Evolutionary conservation across 2,329 filamentous ascomycete genomes (phyloP).

Genomic region (Lachnellula suecica): DNA sequence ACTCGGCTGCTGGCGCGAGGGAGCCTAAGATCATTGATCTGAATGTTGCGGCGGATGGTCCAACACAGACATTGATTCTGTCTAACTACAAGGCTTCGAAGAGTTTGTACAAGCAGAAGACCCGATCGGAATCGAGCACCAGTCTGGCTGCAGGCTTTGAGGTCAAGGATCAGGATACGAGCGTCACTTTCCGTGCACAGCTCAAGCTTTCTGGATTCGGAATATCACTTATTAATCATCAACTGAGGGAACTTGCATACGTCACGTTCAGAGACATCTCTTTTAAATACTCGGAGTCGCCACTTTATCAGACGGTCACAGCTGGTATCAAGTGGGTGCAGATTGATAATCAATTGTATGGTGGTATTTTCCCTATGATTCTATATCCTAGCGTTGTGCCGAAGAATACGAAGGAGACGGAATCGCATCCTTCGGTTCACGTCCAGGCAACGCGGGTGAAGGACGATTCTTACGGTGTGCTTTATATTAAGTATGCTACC

Average conservation of each 20-base stretch:
- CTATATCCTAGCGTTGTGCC: constrained; percentile 97
- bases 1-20: constrained; percentile 50
- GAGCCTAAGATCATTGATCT: constrained; percentile 90
- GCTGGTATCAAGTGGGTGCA: constrained; percentile 97
- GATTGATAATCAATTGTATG: constrained; percentile 97
- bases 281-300: constrained; percentile 89
- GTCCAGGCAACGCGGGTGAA: constrained; percentile 91
- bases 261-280: constrained; percentile 90
- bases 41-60: constrained; percentile 92
- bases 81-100: constrained; percentile 92
- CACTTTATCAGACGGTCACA: constrained; percentile 86
- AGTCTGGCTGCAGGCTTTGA: constrained; percentile 74
- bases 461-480: constrained; percentile 94
- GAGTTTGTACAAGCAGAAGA: constrained; percentile 76
- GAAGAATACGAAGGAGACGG: constrained; percentile 91
- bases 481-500: constrained; percentile 98
- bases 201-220: constrained; percentile 87
- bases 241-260: constrained; percentile 89
- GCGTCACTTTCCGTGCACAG: constrained; percentile 85
- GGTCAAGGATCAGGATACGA: constrained; percentile 87
- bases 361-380: constrained; percentile 95
- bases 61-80: constrained; percentile 89
- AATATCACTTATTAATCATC: constrained; percentile 88
- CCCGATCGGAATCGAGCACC: constrained; percentile 49
- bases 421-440: constrained; percentile 92